These are phyloP conservation scores for Chionographis japonica DNA, from an alignment of 106 monocot genomes.

Conservation along the genomic window DNA sequence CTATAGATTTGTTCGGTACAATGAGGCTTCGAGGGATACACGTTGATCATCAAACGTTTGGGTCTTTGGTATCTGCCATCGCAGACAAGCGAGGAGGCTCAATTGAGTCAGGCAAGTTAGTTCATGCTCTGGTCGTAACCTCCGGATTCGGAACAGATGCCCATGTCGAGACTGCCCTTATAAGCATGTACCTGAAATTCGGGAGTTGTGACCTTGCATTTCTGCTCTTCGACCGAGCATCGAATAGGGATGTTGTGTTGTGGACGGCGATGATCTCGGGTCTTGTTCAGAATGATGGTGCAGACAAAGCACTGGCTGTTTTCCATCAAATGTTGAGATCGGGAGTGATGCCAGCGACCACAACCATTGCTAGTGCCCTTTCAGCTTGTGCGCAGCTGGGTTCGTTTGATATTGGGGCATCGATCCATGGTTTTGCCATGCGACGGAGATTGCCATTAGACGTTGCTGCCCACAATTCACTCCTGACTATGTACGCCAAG, in stretches of 20 bases:
- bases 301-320: slow-evolving; percentile 42
- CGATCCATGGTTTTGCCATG: slow-evolving; percentile 57
- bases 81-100: slow-evolving; percentile 8
- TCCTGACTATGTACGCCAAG: slow-evolving; percentile 61
- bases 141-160: slow-evolving; percentile 37
- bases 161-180: slow-evolving; percentile 40
- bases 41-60: slow-evolving; percentile 51
- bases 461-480: slow-evolving; percentile 42
- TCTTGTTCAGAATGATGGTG: slow-evolving; percentile 42
- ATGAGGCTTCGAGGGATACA: slow-evolving; percentile 31
- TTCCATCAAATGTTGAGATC: slow-evolving; percentile 38
- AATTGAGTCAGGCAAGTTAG: slow-evolving; percentile 5
- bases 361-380: slow-evolving; percentile 41
- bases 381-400: slow-evolving; percentile 52
- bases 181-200: slow-evolving; percentile 49
- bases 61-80: slow-evolving; percentile 31
- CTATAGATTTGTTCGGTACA: slow-evolving; percentile 22
- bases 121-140: slow-evolving; percentile 40
- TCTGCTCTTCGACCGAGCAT: slow-evolving; percentile 26
- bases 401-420: slow-evolving; percentile 32
- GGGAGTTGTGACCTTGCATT: slow-evolving; percentile 19
- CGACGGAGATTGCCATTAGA: slow-evolving; percentile 29
- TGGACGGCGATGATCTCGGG: slow-evolving; percentile 77
- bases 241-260: slow-evolving; percentile 32
- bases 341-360: slow-evolving; percentile 20